Evolutionary conservation across 345 rosid genomes (phyloP).

Genomic region (Syzygium aromaticum): DNA sequence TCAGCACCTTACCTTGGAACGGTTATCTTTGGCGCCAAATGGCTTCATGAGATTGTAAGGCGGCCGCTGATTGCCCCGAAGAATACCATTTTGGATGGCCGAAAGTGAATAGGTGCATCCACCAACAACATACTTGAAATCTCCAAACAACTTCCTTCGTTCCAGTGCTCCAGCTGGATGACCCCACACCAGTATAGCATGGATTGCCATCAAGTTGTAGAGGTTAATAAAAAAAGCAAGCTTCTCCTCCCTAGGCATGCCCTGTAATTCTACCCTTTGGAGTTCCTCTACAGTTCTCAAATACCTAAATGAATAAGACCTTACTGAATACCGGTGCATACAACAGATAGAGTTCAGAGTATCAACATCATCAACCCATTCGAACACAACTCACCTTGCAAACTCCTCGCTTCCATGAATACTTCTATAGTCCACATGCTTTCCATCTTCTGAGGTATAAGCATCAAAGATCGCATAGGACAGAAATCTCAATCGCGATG

Average conservation of each 20-base stretch:
- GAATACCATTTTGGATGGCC: slow-evolving; percentile 75
- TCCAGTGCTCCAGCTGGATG: slow-evolving; percentile 70
- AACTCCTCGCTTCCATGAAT: slow-evolving; percentile 94
- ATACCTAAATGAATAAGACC: slow-evolving; percentile 32
- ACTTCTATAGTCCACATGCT: slow-evolving; percentile 79
- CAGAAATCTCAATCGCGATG: slow-evolving; percentile 58
- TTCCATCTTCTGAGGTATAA: slow-evolving; percentile 66
- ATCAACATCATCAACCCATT: background rate
- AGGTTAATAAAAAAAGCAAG: slow-evolving; percentile 81
- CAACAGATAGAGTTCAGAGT: background rate
- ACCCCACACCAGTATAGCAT: slow-evolving; percentile 65
- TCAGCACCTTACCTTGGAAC: slow-evolving; percentile 32
- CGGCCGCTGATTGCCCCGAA: slow-evolving; percentile 71
- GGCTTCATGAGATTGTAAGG: slow-evolving; percentile 80
- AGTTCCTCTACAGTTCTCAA: slow-evolving; percentile 73
- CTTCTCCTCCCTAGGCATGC: slow-evolving; percentile 65
- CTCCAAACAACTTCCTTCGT: slow-evolving; percentile 57
- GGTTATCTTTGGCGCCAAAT: slow-evolving; percentile 63
- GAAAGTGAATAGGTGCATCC: slow-evolving; percentile 73
- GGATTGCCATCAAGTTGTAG: slow-evolving; percentile 86
- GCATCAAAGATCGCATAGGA: slow-evolving; percentile 65
- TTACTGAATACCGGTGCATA: background rate
- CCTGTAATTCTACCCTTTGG: slow-evolving; percentile 63
- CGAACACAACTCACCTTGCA: slow-evolving; percentile 48
- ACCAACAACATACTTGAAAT: slow-evolving; percentile 73